Evolutionary conservation across 495 filamentous ascomycete genomes (phyloP).

Genomic region (Neurospora sublineolata): DNA sequence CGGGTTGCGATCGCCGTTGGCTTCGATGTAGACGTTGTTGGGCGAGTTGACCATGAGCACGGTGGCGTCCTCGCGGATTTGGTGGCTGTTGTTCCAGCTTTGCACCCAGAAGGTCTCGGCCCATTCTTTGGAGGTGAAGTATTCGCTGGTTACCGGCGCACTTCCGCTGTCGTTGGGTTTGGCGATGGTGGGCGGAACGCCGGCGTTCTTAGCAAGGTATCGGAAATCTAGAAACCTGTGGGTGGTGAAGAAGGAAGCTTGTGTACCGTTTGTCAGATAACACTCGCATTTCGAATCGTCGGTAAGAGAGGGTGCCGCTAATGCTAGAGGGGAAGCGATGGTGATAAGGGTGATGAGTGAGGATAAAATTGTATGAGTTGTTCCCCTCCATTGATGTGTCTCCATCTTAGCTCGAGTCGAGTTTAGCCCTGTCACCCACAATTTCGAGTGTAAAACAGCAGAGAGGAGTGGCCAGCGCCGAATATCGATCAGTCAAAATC

Average conservation of each 20-base stretch:
- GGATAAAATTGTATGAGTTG: slow-evolving; percentile 6
- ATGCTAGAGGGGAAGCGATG: slow-evolving; percentile 5
- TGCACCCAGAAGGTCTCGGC: slow-evolving; percentile 42
- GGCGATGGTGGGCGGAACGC: slow-evolving; percentile 25
- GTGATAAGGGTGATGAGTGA: slow-evolving; percentile 14
- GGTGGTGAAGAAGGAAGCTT: slow-evolving; percentile 45
- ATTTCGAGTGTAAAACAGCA: background rate
- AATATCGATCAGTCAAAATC: background rate
- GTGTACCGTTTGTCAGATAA: slow-evolving; percentile 36
- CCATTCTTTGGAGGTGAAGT: slow-evolving; percentile 29
- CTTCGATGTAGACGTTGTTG: slow-evolving; percentile 53
- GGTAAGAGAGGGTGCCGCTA: slow-evolving; percentile 10
- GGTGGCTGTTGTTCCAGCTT: slow-evolving; percentile 40
- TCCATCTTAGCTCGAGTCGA: slow-evolving; percentile 2
- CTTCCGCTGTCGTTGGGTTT: slow-evolving; percentile 16
- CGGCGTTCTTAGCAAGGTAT: slow-evolving; percentile 27
- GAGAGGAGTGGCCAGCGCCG: background rate
- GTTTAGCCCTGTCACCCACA: background rate
- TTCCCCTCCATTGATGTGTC: background rate
- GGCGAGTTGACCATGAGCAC: slow-evolving; percentile 50
- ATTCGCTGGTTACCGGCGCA: slow-evolving; percentile 28
- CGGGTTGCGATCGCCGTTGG: slow-evolving; percentile 23
- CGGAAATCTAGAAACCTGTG: slow-evolving; percentile 64
- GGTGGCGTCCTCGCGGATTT: slow-evolving; percentile 27
- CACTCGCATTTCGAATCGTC: slow-evolving; percentile 33